phyloP scores from a whole-genome alignment of 352 stramenopile genomes.

The Phytopythium mirpurense region DNA sequence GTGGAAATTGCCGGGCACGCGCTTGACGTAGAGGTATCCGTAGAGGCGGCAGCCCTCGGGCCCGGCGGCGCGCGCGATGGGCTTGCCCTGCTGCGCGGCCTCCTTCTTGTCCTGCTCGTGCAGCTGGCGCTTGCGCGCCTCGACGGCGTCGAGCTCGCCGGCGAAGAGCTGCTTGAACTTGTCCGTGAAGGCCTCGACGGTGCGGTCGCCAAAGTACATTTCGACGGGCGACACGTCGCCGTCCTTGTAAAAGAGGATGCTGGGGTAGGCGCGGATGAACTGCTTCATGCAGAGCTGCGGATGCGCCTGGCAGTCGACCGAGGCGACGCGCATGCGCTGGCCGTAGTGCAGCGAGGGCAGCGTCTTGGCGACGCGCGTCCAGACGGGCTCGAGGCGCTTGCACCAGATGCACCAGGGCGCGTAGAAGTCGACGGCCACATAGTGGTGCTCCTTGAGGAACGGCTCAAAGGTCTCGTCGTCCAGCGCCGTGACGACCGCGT shows the following conservation, averaged over 20 bases:
- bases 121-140: slow-evolving; percentile 90
- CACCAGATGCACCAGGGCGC: slow-evolving; percentile 97
- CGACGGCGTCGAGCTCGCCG: slow-evolving; percentile 62
- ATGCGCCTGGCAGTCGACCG: slow-evolving; percentile 93
- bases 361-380: slow-evolving; percentile 93
- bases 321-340: slow-evolving; percentile 75
- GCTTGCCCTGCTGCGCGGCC: slow-evolving; percentile 44
- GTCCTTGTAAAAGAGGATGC: slow-evolving; percentile 95
- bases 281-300: slow-evolving; percentile 92
- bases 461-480: slow-evolving; percentile 87
- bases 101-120: slow-evolving; percentile 92
- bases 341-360: slow-evolving; percentile 80
- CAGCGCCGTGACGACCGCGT: slow-evolving; percentile 69
- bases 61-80: slow-evolving; percentile 51
- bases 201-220: slow-evolving; percentile 95
- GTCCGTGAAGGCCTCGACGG: slow-evolving; percentile 84
- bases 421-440: slow-evolving; percentile 96
- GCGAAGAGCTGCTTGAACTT: slow-evolving; percentile 90
- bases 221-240: slow-evolving; percentile 89
- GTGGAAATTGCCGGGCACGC: slow-evolving; percentile 98
- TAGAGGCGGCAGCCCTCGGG: slow-evolving; percentile 78
- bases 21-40: slow-evolving; percentile 79
- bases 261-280: slow-evolving; percentile 96
- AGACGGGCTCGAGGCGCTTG: slow-evolving; percentile 94
- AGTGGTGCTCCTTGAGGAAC: slow-evolving; percentile 93